Percentiles rank a stretch among this genome's conserved stretches.
These are phyloP conservation scores for Solanum okadae DNA, from an alignment of 257 asterid genomes.

Conservation along the genomic window DNA sequence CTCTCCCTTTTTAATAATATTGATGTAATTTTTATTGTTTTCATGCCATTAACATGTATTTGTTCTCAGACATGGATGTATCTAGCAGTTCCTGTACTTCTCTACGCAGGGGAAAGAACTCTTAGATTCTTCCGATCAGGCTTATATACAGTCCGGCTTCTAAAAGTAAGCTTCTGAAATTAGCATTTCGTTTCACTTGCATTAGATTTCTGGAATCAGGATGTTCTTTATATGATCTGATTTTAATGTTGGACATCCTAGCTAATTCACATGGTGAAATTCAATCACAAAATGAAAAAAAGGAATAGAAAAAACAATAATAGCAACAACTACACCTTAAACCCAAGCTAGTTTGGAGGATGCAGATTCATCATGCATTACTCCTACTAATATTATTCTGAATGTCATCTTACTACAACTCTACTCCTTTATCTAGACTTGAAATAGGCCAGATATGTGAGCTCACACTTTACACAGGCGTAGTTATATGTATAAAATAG, in stretches of 20 bases:
- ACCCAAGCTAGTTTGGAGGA: neutral
- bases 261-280: neutral
- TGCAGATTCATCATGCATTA: neutral
- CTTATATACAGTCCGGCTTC: slow-evolving; percentile 48
- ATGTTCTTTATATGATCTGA: neutral
- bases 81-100: slow-evolving; percentile 80
- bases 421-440: neutral
- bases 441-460: neutral
- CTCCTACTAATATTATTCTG: neutral
- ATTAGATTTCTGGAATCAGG: neutral
- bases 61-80: slow-evolving; percentile 89
- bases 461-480: neutral
- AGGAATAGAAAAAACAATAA: neutral
- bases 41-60: neutral
- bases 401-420: neutral
- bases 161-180: slow-evolving; percentile 46
- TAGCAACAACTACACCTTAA: neutral
- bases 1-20: neutral
- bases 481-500: neutral
- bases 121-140: slow-evolving; percentile 87
- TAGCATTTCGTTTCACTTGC: neutral
- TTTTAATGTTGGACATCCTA: neutral
- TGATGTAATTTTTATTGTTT: neutral
- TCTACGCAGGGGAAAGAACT: slow-evolving; percentile 83
- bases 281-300: neutral